Evolutionary conservation across 345 rosid species (phyloP), one percentile per base, ranked within the genome.

Genomic region (Cardamine resedifolia): DNA sequence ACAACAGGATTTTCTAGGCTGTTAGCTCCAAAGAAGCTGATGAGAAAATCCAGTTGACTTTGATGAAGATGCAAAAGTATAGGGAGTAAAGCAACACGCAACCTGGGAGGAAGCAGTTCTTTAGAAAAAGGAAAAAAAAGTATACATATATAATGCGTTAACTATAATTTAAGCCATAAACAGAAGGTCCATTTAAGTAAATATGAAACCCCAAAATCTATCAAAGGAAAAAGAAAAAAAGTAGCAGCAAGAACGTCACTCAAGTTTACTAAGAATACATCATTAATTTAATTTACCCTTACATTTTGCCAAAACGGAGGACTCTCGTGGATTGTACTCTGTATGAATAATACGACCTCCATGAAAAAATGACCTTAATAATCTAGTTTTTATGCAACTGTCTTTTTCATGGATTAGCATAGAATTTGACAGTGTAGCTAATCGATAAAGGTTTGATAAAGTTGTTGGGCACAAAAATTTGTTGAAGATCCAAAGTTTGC

Each of bases 51-150:
- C 71, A 91, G 86, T 38, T 95, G 99, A 78, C 88, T 76, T 80
- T 95, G 99, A 83, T 91, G 98, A 79, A 95, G 94, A 80, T 90
- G 97, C 81, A 95, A 80, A 70, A 79, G 79, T 73, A 90, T 65
- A 76, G 99, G 98, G 79, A 91, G 92, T 63, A 90, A 74, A 33
- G 92, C 90, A 63, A 88, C 67, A 64, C 81, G 82, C 72, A 91
- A 84, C 84, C 98, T 95, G 88, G 21, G 58, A 77, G 66, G 57
- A 66, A 62, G 59, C 73, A 77, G 53, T 64, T 68, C 14, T 64
- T 53, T 67, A 77, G 71, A 36, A 20, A 19, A 55, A 53, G 19
- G 65, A 45, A 63, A 70, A 26, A 61, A 6, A 11, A 38, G 33
- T 62, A 62, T 16, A 63, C 30, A 74, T 55, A 69, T 55, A 57